Percentiles rank a stretch among this genome's conserved stretches.
Conservation (phyloP, 2,329 filamentous ascomycete species). For the Aureobasidium subglaciale region DNA sequence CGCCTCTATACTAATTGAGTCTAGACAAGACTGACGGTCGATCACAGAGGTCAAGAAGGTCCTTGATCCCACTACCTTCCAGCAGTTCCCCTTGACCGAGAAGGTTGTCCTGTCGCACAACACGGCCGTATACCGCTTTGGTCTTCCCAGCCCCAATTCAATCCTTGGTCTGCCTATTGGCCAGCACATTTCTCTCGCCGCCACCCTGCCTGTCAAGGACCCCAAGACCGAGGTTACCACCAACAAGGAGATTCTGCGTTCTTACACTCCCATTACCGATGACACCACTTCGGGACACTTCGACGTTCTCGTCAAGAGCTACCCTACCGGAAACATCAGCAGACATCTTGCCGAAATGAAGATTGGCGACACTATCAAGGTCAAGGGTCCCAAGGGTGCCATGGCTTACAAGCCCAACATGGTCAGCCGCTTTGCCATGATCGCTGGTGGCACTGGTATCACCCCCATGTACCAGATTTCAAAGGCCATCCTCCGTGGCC, state of each 20-base stretch:
- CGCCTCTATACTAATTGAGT: not conserved
- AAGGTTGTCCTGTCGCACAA: slow-evolving; percentile 97
- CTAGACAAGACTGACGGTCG: not conserved
- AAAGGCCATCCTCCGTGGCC: slow-evolving; percentile 61
- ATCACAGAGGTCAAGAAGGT: slow-evolving; percentile 65
- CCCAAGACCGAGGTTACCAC: slow-evolving; percentile 59
- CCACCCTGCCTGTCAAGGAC: slow-evolving; percentile 62
- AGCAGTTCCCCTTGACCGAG: slow-evolving; percentile 86
- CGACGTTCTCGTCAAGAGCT: slow-evolving; percentile 96
- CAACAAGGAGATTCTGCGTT: slow-evolving; percentile 78
- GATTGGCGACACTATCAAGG: slow-evolving; percentile 80
- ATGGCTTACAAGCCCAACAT: slow-evolving; percentile 98
- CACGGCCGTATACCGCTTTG: slow-evolving; percentile 97
- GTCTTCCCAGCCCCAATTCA: slow-evolving; percentile 65
- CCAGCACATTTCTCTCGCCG: slow-evolving; percentile 96
- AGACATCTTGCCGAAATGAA: slow-evolving; percentile 78
- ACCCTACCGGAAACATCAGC: slow-evolving; percentile 95
- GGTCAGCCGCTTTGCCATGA: slow-evolving; percentile 94
- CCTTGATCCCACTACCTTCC: slow-evolving; percentile 79
- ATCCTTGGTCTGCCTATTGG: slow-evolving; percentile 69
- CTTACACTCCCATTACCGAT: slow-evolving; percentile 86
- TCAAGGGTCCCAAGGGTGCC: slow-evolving; percentile 90
- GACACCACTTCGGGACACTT: slow-evolving; percentile 87
- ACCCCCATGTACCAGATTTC: slow-evolving; percentile 98
- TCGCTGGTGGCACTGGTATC: slow-evolving; percentile 94